Evolutionary conservation across 371 early-diverging fungal genomes (phyloP), one percentile per base, ranked within the genome.

Genomic region (Vairimorpha necatrix): DNA sequence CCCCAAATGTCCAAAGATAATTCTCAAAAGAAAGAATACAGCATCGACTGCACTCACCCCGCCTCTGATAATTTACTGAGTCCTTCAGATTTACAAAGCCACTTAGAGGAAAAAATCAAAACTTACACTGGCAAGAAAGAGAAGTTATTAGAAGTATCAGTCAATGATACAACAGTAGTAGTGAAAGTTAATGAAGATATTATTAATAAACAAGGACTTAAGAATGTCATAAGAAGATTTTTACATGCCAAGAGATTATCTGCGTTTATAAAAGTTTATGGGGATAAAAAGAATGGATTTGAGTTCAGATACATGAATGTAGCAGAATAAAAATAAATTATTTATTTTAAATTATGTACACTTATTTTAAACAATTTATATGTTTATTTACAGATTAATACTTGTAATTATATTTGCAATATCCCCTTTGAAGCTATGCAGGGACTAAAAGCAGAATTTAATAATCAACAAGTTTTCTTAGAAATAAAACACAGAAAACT

Each of bases 281-380:
- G 61, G 30, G 47, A 71, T 34, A 61, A 32, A 1, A 47, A 38
- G 11, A 61, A 71, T 71, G 71, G 71, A 28, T 71, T 71, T 61
- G 71, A 71, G 24, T 60, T 71, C 46, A 36, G 62, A 32, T 71
- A 71, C 26, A 71, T 71, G 34, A 71, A 71, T 71, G 71, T 58
- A 13, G 71, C 58, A 20, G 60, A 58, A 33, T 39, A 60, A 7
- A 28, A 61, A 22, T 39, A 69, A 22, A 58, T 50, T 50, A 50
- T 11, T 42, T 42, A n/a, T n/a, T n/a, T n/a, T n/a, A n/a, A n/a
- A n/a, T n/a, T n/a, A n/a, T n/a, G n/a, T n/a, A n/a, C n/a, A n/a
- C n/a, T n/a, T n/a, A n/a, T n/a, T n/a, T n/a, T n/a, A n/a, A n/a
- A n/a, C n/a, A n/a, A n/a, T n/a, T n/a, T n/a, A n/a, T n/a, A n/a